Evolutionary conservation across 106 monocot genomes (phyloP).

Genomic region (Iris macrosiphon): DNA sequence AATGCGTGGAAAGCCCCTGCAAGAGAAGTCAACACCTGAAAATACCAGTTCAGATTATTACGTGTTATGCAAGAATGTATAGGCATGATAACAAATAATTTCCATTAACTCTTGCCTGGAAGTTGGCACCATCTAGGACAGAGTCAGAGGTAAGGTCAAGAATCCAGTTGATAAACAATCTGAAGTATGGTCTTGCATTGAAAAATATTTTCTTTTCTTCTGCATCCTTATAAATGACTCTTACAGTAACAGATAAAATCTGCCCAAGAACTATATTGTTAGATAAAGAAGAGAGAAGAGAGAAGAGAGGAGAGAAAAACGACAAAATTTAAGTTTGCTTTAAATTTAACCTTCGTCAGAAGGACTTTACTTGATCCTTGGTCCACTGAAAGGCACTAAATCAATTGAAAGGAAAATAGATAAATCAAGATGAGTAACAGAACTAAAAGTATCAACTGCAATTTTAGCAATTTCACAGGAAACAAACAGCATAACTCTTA

Average conservation of each 20-base stretch:
- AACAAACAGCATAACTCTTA: too few species aligned
- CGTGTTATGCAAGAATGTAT: background rate
- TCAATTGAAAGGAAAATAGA: constrained; percentile 11
- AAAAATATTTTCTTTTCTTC: constrained; percentile 84
- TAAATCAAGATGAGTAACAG: too few species aligned
- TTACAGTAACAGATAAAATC: constrained; percentile 56
- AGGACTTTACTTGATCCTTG: constrained; percentile 58
- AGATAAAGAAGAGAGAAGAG: background rate
- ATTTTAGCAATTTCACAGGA: too few species aligned
- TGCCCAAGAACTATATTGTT: constrained; percentile 10
- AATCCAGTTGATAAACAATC: constrained; percentile 83
- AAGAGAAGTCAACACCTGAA: constrained; percentile 80
- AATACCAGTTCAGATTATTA: too few species aligned
- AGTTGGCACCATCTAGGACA: constrained; percentile 49
- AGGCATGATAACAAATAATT: too few species aligned
- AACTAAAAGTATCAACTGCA: too few species aligned
- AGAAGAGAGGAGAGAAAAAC: background rate
- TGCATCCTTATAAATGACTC: constrained; percentile 66
- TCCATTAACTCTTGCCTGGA: constrained; percentile 46
- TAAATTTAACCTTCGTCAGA: constrained; percentile 52
- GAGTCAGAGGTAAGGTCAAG: constrained; percentile 69
- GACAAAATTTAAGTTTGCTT: background rate
- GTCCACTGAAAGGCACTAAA: constrained; percentile 56
- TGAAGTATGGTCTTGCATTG: constrained; percentile 89
- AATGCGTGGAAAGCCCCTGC: constrained; percentile 88